A percentile compares a stretch with the other conserved stretches of the same genome.
Evolutionary conservation across 2,329 filamentous ascomycete genomes (phyloP).

Genomic region (Ascochyta clinopodiicola): DNA sequence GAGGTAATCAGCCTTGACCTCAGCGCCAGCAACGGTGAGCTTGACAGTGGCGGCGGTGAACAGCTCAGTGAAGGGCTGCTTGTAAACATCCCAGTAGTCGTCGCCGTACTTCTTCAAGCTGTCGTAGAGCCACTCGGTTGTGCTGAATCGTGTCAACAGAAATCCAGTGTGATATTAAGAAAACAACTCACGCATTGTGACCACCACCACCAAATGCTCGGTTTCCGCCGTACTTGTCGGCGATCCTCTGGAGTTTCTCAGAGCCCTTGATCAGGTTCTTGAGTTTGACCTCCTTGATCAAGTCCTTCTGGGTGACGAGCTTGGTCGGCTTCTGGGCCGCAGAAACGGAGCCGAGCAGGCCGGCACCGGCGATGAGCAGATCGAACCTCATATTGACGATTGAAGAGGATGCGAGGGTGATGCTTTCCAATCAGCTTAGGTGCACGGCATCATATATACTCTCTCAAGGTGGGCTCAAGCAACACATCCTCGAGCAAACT

Average conservation of each 20-base stretch:
- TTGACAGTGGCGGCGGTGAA: slow-evolving; percentile 40
- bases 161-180: too few species aligned
- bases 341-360: slow-evolving; percentile 23
- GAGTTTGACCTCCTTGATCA: slow-evolving; percentile 37
- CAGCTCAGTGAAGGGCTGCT: slow-evolving; percentile 45
- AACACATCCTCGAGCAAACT: background rate
- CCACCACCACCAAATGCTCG: slow-evolving; percentile 45
- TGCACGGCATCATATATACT: slow-evolving; percentile 31
- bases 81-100: slow-evolving; percentile 44
- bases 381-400: slow-evolving; percentile 40
- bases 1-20: slow-evolving; percentile 37
- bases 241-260: slow-evolving; percentile 42
- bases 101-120: slow-evolving; percentile 36
- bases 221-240: slow-evolving; percentile 43
- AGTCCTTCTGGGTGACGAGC: slow-evolving; percentile 18
- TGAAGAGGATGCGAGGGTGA: slow-evolving; percentile 13
- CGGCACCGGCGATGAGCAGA: slow-evolving; percentile 31
- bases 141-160: background rate
- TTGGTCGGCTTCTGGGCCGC: slow-evolving; percentile 13
- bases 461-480: background rate
- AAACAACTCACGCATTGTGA: slow-evolving; percentile 31
- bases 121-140: slow-evolving; percentile 41
- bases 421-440: slow-evolving; percentile 5
- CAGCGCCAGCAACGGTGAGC: slow-evolving; percentile 32
- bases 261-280: slow-evolving; percentile 42